Percentiles rank a stretch among this genome's conserved stretches.
Conservation (phyloP, 768 basidiomycete species). For the Podaxis carcinomalis region DNA sequence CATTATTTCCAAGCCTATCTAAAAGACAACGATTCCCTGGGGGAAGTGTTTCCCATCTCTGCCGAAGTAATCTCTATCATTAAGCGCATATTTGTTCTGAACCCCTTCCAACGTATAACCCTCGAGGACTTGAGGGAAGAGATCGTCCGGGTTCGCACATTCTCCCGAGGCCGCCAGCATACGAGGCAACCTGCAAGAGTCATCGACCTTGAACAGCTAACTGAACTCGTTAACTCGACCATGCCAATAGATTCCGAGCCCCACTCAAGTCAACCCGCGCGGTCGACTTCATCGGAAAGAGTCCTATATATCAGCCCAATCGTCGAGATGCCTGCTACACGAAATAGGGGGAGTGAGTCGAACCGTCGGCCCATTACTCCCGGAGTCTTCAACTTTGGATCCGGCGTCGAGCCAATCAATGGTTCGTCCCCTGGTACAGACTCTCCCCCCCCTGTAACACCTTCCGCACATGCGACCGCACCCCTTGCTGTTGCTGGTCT, state of each 20-base stretch:
- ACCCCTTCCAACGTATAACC: constrained; percentile 58
- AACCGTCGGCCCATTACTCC: neutral
- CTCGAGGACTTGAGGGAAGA: constrained; percentile 55
- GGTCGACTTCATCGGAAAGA: neutral
- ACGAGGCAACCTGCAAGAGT: neutral
- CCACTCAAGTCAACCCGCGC: neutral
- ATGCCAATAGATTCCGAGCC: neutral
- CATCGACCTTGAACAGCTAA: neutral
- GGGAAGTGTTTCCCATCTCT: constrained; percentile 9
- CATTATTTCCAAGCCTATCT: constrained; percentile 64
- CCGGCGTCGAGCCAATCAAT: constrained; percentile 3
- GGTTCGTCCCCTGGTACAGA: constrained; percentile 14
- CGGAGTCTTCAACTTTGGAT: neutral
- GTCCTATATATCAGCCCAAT: neutral
- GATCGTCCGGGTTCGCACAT: constrained; percentile 51
- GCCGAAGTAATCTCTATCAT: neutral
- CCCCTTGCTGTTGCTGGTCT: constrained; percentile 36
- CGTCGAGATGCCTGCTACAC: neutral
- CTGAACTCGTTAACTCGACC: neutral
- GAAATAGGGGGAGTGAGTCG: too few species aligned
- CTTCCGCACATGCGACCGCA: constrained; percentile 36
- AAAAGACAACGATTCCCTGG: constrained; percentile 32
- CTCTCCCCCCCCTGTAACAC: constrained; percentile 28
- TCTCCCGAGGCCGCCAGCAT: constrained; percentile 33
- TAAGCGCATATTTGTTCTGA: constrained; percentile 62